Base-by-base conservation (phyloP, 148 eudicot species). In the Rhododendron ovatum region DNA sequence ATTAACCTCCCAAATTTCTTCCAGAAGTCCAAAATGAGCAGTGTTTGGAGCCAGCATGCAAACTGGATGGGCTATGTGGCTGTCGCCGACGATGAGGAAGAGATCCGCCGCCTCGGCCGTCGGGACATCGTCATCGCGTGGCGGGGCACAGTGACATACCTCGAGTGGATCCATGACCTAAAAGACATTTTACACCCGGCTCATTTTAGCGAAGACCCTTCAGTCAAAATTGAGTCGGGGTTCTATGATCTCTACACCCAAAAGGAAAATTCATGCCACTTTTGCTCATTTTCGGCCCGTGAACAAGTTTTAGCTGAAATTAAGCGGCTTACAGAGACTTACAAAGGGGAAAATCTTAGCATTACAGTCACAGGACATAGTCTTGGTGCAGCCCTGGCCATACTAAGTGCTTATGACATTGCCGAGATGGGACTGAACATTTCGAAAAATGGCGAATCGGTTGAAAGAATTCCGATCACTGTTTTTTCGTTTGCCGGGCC, bases 31-130 rank as follows among this genome's bases (percentile, higher is more conserved):
- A 94, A 85, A 80, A 71, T 89, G 18, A 57, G 90, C 57, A 89
- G 92, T 65, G 87, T 95, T 82, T 95, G 98, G 98, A 95, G 98
- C 86, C 95, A 89, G 39, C 96, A 94, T 76, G 98, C 98, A 3
- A 95, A 95, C 79, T 95, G 98, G 98, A 94, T 95, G 96, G 98
- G 98, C 22, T 95, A 91, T 86, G 93, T 95, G 8, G 98, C 98
- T 1, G 95, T 95, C 26, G 73, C 93, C 6, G 83, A 88, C 22
- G 92, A 94, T 83, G 90, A 90, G 35, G 90, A 86, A 18, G 94
- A 92, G 88, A 87, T 94, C 79, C 79, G 76, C 22, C 85, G 98
- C 76, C 91, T 93, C 2, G 98, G 98, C 3, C 94, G 98, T 24
- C 87, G 98, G 0, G 96, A 95, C 89, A 92, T 94, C 71, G 90